Conservation (phyloP, 1,139 yeast species). For the Kodamaea sp. region DNA sequence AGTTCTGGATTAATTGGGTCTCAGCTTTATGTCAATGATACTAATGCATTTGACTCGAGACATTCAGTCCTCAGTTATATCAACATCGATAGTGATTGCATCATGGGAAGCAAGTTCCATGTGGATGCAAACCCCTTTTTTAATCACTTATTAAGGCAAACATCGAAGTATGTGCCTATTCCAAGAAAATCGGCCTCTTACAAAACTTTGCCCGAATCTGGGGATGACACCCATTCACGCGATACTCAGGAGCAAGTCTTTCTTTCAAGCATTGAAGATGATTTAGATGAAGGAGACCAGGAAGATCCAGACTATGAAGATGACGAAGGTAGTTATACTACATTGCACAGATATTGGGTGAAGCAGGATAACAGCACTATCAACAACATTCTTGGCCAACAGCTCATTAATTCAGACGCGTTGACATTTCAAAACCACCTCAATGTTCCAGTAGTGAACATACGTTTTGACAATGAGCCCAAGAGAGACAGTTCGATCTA, state of each 20-base stretch:
- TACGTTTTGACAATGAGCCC: conserved; percentile 36
- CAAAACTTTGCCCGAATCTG: conserved; percentile 12
- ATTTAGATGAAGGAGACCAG: conserved; percentile 10
- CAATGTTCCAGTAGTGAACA: conserved; percentile 35
- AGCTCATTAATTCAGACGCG: conserved; percentile 29
- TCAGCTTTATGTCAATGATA: conserved; percentile 25
- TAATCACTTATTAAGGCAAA: conserved; percentile 31
- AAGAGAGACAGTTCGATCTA: conserved; percentile 30
- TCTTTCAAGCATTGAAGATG: conserved; percentile 1
- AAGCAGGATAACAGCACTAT: conserved; percentile 35
- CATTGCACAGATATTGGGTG: conserved; percentile 41
- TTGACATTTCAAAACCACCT: conserved; percentile 36
- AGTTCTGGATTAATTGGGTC: conserved; percentile 38
- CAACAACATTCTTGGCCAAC: conserved; percentile 33
- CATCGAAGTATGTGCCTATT: conserved; percentile 37
- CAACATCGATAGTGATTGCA: conserved; percentile 42
- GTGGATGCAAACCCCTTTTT: conserved; percentile 42
- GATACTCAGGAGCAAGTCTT: background rate
- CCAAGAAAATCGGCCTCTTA: conserved; percentile 25
- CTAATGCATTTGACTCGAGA: conserved; percentile 21
- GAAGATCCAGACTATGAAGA: conserved; percentile 20
- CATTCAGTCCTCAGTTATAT: conserved; percentile 38
- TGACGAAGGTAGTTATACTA: conserved; percentile 26
- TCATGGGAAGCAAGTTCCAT: conserved; percentile 40
- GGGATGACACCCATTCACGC: background rate